A percentile compares a stretch with the other conserved stretches of the same genome.
These are phyloP conservation scores for Hamigera avellanea DNA, from an alignment of 495 filamentous ascomycete species.

Conservation along the genomic window DNA sequence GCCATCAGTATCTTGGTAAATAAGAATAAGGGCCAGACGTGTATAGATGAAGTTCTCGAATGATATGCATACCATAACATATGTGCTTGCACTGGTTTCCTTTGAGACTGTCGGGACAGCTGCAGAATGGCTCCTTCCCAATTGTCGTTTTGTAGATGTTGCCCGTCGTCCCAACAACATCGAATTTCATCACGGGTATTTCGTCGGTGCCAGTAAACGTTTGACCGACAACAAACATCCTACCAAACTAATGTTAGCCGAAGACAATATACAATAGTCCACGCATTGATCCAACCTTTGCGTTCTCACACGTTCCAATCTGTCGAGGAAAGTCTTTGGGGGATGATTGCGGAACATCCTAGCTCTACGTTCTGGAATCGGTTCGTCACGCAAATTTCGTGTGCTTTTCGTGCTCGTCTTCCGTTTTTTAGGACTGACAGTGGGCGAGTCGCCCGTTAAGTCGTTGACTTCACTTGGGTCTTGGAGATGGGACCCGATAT, in stretches of 20 bases:
- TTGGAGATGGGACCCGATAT: not conserved
- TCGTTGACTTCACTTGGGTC: constrained; percentile 8
- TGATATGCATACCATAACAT: constrained; percentile 41
- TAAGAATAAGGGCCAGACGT: too few species aligned
- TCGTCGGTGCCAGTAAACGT: constrained; percentile 27
- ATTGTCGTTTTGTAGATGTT: constrained; percentile 60
- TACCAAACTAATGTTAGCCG: constrained; percentile 7
- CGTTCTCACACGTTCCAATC: constrained; percentile 29
- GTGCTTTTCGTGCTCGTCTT: constrained; percentile 12
- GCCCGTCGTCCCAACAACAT: constrained; percentile 63
- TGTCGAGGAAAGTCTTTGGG: constrained; percentile 28
- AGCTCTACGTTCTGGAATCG: constrained; percentile 24
- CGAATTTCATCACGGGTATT: constrained; percentile 42
- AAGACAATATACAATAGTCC: not conserved
- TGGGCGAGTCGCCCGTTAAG: constrained; percentile 9
- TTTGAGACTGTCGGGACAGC: constrained; percentile 49
- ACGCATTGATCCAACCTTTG: constrained; percentile 22
- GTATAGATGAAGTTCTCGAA: too few species aligned
- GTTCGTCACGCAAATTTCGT: constrained; percentile 1
- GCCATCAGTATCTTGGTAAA: constrained; percentile 6
- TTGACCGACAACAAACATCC: constrained; percentile 48
- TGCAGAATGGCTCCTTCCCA: constrained; percentile 46
- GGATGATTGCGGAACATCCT: constrained; percentile 25
- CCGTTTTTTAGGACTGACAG: constrained; percentile 6
- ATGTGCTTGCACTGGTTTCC: constrained; percentile 72